Percentiles rank a stretch among this genome's conserved stretches.
Evolutionary conservation across 2,329 filamentous ascomycete genomes (phyloP).

Genomic region (Nemania serpens): DNA sequence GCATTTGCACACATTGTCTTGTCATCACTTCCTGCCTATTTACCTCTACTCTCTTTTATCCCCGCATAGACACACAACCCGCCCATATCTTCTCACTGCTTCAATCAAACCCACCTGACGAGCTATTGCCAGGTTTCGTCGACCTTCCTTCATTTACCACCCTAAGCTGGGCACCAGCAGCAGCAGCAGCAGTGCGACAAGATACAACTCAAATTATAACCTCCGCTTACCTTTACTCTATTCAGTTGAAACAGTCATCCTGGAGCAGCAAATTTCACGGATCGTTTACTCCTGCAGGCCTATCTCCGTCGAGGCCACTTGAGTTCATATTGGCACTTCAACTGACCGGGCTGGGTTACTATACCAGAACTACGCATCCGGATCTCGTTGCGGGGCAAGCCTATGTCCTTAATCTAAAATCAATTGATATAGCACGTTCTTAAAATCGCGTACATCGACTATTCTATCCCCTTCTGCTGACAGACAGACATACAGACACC

Average conservation of each 20-base stretch:
- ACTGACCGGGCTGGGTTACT: neutral
- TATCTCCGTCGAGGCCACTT: neutral
- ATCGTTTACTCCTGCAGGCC: neutral
- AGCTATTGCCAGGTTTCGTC: neutral
- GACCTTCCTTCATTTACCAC: neutral
- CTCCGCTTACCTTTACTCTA: neutral
- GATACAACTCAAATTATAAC: neutral
- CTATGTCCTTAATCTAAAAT: neutral
- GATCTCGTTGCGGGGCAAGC: neutral
- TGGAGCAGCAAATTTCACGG: neutral
- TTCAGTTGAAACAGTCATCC: neutral
- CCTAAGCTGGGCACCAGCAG: neutral
- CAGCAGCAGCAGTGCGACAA: constrained; percentile 3
- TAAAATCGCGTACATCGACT: neutral
- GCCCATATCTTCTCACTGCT: neutral
- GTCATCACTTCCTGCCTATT: neutral
- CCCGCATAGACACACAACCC: neutral
- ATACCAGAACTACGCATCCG: neutral
- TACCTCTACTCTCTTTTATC: neutral
- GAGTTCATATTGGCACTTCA: neutral
- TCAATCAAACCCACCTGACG: neutral
- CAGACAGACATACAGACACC: neutral
- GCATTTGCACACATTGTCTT: neutral
- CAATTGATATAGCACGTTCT: neutral
- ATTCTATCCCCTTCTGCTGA: neutral